A percentile compares a stretch with the other conserved stretches of the same genome.
Evolutionary conservation across 2,329 filamentous ascomycete genomes (phyloP).

Genomic region (Davidsoniella virescens): DNA sequence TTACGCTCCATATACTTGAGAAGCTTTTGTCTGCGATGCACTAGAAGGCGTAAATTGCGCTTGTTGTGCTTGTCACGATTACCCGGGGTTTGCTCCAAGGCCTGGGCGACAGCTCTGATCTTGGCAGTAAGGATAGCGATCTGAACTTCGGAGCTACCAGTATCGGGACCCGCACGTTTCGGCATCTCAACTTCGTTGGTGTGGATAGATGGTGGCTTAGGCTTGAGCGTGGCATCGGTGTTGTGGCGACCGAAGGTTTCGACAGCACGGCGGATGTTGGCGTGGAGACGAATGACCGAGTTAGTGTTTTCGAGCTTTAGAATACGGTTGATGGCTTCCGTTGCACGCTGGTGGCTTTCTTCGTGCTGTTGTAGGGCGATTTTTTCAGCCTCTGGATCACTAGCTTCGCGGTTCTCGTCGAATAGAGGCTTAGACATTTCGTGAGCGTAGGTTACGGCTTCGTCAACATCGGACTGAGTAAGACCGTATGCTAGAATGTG

Average conservation of each 20-base stretch:
- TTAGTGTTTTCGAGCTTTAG: conserved; percentile 60
- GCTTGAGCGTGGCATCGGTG: conserved; percentile 56
- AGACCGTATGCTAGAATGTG: conserved; percentile 63
- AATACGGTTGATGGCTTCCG: conserved; percentile 66
- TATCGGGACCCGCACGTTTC: conserved; percentile 69
- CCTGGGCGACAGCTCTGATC: conserved; percentile 65
- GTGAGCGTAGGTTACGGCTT: conserved; percentile 51
- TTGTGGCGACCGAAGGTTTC: conserved; percentile 80
- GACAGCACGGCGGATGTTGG: conserved; percentile 73
- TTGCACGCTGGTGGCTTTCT: conserved; percentile 46
- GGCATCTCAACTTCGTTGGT: conserved; percentile 26
- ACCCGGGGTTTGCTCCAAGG: conserved; percentile 48
- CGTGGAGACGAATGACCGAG: conserved; percentile 59
- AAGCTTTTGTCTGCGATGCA: conserved; percentile 79
- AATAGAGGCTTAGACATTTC: conserved; percentile 44
- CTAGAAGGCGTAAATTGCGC: conserved; percentile 68
- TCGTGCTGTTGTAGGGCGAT: conserved; percentile 29
- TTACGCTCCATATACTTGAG: conserved; percentile 73
- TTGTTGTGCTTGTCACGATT: conserved; percentile 90
- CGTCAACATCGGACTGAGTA: conserved; percentile 46
- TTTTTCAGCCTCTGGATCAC: conserved; percentile 18
- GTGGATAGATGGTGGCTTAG: conserved; percentile 36
- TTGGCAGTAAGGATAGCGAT: conserved; percentile 89
- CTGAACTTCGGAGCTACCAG: conserved; percentile 93
- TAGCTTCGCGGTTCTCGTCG: conserved; percentile 19